Base-by-base conservation (phyloP, 2,329 filamentous ascomycete genomes). In the Verticillium alfalfae region DNA sequence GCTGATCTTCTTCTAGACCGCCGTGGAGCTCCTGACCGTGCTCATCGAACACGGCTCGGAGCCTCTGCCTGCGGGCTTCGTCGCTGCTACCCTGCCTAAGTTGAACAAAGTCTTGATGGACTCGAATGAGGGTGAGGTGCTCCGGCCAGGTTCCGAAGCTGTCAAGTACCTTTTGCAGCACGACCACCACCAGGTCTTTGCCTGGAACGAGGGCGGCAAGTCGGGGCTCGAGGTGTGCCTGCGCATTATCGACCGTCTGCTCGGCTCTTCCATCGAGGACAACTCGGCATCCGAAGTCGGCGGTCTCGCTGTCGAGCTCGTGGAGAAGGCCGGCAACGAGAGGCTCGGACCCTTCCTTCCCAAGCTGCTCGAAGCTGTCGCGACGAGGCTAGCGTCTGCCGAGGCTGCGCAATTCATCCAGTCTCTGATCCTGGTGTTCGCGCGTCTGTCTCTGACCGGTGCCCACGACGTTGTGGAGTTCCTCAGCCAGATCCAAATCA, bases 261-360 rank as follows among this genome's bases (percentile, higher is more conserved):
- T 99, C 36, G 89, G 91, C 3, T 89, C 91, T 1, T 78, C 84
- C 1, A 89, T 98, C n/a, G 91, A 96, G 69, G 95, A 99, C 70
- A 92, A 94, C 69, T 91, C 93, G 18, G 95, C 94, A 5, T 92
- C 93, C n/a, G 94, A 99, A 77, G 93, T 99, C 54, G 95, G 95
- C 67, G 92, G 93, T 16, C 85, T 99, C 66, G 95, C 95, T 5
- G 94, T 94, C 1, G 93, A 97, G 75, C 82, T 99, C 34, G 95
- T 99, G 1, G 94, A 98, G 76, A 97, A 95, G 76, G 95, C 94
- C 59, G 95, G 95, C 12, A 88, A 93, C 41, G 93, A 97, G 72
- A 87, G 91, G 60, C 86, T 99, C 12, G 95, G 95, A 0, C 93
- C 93, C 12, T 97, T 92, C 73, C 82, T 99, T 34, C 88, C 91